These are phyloP conservation scores for Penicillium odoratum DNA, from an alignment of 495 filamentous ascomycete species.

Conservation along the genomic window DNA sequence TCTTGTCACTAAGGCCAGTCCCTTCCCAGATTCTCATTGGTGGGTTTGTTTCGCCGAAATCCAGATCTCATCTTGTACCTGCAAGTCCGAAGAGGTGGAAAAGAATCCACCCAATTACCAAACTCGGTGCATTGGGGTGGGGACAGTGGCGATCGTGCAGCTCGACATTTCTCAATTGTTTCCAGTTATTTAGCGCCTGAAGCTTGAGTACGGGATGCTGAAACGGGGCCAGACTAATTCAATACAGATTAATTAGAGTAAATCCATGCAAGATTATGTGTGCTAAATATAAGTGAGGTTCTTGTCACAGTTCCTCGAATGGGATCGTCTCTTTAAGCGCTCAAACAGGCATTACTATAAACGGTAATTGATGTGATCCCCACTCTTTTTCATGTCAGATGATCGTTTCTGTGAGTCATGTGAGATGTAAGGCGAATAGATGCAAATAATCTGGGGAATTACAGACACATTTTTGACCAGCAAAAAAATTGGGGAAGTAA, in stretches of 20 bases:
- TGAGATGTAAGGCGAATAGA: background rate
- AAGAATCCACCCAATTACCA: background rate
- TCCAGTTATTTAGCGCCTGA: background rate
- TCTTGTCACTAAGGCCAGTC: too few species aligned
- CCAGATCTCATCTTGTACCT: too few species aligned
- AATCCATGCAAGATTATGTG: too few species aligned
- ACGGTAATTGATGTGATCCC: background rate
- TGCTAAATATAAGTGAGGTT: background rate
- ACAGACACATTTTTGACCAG: background rate
- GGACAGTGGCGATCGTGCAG: background rate
- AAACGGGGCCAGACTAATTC: background rate
- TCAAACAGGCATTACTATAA: background rate
- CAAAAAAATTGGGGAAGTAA: background rate
- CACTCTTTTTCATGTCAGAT: background rate
- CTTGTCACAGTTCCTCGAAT: background rate
- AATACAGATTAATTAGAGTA: too few species aligned
- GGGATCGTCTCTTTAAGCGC: background rate
- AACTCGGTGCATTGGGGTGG: background rate
- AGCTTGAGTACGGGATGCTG: background rate
- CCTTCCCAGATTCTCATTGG: too few species aligned
- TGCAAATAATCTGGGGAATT: background rate
- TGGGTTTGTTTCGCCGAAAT: too few species aligned
- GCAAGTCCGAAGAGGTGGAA: background rate
- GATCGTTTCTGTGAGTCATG: background rate
- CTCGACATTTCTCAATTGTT: background rate